phyloP scores from a whole-genome alignment of 208 protist genomes.

The Acanthamoeba quina region DNA sequence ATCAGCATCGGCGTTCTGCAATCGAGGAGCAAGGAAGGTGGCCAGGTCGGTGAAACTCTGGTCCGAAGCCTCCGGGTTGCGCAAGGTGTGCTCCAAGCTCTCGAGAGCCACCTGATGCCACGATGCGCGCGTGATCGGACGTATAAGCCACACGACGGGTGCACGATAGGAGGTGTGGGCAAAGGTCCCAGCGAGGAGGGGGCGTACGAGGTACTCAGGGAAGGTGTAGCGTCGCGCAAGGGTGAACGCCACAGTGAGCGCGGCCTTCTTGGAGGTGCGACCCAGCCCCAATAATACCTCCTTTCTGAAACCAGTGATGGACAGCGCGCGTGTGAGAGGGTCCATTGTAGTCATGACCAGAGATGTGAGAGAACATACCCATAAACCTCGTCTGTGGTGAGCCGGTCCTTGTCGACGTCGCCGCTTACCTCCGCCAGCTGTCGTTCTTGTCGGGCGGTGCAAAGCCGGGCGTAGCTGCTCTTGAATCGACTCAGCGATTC shows the following conservation, averaged over 20 bases:
- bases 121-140: no score
- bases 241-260: slow-evolving; percentile 22
- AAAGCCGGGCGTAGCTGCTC: neutral
- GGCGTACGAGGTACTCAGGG: neutral
- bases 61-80: neutral
- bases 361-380: neutral
- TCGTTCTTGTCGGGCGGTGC: neutral
- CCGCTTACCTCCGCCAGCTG: neutral
- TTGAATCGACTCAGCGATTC: neutral
- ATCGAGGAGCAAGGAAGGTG: slow-evolving; percentile 40
- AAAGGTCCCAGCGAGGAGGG: neutral
- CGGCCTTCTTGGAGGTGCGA: slow-evolving; percentile 11
- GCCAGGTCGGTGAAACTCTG: slow-evolving; percentile 13
- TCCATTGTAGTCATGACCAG: no score
- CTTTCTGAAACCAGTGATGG: neutral
- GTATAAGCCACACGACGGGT: neutral
- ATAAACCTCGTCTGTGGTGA: neutral
- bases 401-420: neutral
- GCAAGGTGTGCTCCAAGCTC: neutral
- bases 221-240: slow-evolving; percentile 24
- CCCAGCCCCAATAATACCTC: slow-evolving; percentile 4
- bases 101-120: neutral
- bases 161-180: neutral
- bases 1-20: neutral
- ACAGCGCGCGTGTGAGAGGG: neutral